Percentiles rank a stretch among this genome's conserved stretches.
Evolutionary conservation across 176 grass and related monocot species (phyloP).

Genomic region (Oryza meridionalis): DNA sequence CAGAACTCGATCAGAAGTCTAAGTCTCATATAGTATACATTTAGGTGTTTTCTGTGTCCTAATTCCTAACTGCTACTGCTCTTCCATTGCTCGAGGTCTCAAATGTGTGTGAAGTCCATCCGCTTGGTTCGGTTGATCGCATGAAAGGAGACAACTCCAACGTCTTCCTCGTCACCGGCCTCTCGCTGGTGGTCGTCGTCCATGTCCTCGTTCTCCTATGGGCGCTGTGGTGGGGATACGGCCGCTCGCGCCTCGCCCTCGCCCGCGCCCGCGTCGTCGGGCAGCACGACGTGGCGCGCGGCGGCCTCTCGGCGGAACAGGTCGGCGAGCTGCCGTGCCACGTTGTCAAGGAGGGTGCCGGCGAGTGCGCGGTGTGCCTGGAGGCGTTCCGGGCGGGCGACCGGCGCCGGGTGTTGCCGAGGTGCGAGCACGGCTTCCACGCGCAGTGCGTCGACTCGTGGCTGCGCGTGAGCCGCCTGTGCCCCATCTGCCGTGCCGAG

Average conservation of each 20-base stretch:
- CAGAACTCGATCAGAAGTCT: neutral
- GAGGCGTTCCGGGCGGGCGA: conserved; percentile 39
- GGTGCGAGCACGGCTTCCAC: conserved; percentile 64
- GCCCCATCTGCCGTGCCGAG: conserved; percentile 54
- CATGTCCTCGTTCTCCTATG: neutral
- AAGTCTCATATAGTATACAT: too few relatives aligned
- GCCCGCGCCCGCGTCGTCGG: too few relatives aligned
- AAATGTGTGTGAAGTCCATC: neutral
- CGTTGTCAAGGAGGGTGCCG: neutral
- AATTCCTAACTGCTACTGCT: neutral
- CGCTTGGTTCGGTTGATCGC: neutral
- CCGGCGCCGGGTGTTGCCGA: conserved; percentile 44
- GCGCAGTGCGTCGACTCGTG: conserved; percentile 59
- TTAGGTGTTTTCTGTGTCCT: too few relatives aligned
- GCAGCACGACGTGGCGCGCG: too few relatives aligned
- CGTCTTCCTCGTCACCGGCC: neutral
- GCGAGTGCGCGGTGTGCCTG: conserved; percentile 53
- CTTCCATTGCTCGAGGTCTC: too few relatives aligned
- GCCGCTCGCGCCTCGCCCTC: neutral
- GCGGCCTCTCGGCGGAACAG: neutral
- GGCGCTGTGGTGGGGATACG: neutral
- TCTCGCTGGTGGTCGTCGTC: neutral
- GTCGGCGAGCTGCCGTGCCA: neutral
- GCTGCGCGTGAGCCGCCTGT: conserved; percentile 45
- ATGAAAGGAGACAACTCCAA: neutral